Evolutionary conservation across 1,284 basidiomycete species (phyloP).

Genomic region (Trichosporon asahii): DNA sequence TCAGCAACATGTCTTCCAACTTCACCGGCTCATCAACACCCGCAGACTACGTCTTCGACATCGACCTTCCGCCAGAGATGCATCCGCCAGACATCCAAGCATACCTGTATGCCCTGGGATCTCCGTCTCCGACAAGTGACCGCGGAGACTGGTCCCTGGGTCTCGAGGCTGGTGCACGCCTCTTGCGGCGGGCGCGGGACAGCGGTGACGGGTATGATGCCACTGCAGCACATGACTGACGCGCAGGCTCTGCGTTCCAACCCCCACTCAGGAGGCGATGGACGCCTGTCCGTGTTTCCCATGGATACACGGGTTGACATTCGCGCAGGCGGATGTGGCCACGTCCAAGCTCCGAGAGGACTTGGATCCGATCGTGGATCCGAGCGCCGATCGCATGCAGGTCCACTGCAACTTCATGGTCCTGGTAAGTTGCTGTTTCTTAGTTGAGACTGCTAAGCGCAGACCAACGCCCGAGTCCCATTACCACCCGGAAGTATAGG

Average conservation of each 20-base stretch:
- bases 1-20: no score
- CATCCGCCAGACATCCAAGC: background rate
- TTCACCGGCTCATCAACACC: no score
- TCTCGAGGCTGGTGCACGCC: background rate
- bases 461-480: background rate
- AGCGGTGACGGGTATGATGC: no score
- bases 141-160: background rate
- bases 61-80: background rate
- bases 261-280: background rate
- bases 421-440: no score
- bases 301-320: background rate
- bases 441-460: background rate
- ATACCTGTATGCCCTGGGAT: background rate
- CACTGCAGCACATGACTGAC: no score
- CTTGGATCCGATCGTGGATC: no score
- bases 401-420: no score
- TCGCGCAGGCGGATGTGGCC: no score
- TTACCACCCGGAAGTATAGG: background rate
- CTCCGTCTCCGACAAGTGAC: no score
- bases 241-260: background rate
- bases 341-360: no score
- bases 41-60: background rate
- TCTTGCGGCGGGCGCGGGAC: background rate
- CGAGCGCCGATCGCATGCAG: no score
- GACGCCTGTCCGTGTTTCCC: background rate